phyloP scores from a whole-genome alignment of 2,329 filamentous ascomycete genomes.

The Chrysoporthe cubensis region DNA sequence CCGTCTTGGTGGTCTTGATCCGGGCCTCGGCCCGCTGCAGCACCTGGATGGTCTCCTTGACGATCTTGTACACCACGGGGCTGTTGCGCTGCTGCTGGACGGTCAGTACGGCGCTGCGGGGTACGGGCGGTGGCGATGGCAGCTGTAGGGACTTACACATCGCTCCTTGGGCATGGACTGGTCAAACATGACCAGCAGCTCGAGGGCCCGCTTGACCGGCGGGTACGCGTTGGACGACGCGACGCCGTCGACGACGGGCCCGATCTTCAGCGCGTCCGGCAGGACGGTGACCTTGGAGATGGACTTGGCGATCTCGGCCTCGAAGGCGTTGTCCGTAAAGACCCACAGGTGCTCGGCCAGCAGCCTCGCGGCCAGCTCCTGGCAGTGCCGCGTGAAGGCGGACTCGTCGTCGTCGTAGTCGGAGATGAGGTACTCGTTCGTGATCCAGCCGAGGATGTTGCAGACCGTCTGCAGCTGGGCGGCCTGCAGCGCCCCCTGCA shows the following conservation, averaged over 20 bases:
- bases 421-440: constrained; percentile 59
- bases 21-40: constrained; percentile 76
- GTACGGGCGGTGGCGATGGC: neutral
- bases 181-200: constrained; percentile 65
- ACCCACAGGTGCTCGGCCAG: constrained; percentile 62
- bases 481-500: constrained; percentile 54
- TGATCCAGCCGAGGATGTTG: constrained; percentile 60
- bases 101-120: neutral
- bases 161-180: constrained; percentile 67
- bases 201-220: constrained; percentile 60
- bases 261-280: constrained; percentile 55
- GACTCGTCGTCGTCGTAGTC: constrained; percentile 62
- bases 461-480: constrained; percentile 55
- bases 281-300: constrained; percentile 54
- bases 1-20: constrained; percentile 64
- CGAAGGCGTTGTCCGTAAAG: constrained; percentile 58
- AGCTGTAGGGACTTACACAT: constrained; percentile 50
- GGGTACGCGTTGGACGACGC: constrained; percentile 62
- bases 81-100: constrained; percentile 53
- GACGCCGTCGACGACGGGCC: constrained; percentile 50
- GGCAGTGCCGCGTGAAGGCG: constrained; percentile 55
- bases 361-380: constrained; percentile 59
- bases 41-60: constrained; percentile 86
- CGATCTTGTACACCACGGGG: constrained; percentile 68
- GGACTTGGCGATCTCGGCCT: constrained; percentile 58